Base-by-base conservation (phyloP, 495 filamentous ascomycete genomes). In the Penicillium paxilli region DNA sequence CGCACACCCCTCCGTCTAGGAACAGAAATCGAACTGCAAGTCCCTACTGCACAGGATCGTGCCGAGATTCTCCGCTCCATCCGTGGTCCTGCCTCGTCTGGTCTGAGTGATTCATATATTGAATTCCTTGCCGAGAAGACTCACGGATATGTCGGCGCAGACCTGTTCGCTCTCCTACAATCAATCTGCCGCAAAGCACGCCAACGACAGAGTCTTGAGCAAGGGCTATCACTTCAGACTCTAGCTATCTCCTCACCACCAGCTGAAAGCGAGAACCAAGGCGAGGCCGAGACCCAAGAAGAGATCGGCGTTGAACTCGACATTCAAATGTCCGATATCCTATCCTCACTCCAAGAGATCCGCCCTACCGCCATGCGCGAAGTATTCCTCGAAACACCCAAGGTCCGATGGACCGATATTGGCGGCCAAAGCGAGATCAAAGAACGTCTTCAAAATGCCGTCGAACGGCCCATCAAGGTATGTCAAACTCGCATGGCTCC, bases 291-390 rank as follows among this genome's bases (percentile, higher is more conserved):
- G 32, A 40, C 21, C 23, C 6, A 40, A 28, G 28, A 26, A 26
- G 14, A 32, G 3, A n/a, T 19, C 23, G 52, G 47, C n/a, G 40
- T 62, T n/a, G 47, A 59, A 4, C 42, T 77, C n/a, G 55, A 49
- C 8, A 68, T 78, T 25, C 63, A 59, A 30, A 73, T 80, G 42
- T 50, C 65, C 19, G 85, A 89, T 59, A 73, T 87, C 46, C 62
- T 82, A 30, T 55, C 64, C 5, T 83, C 86, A 1, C 66, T 88
- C 30, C 75, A 77, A 28, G 67, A 78, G 25, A 78, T 87, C 24
- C 82, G 86, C 8, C 93, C 94, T 12, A 92, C 87, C 10, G 90
- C 91, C 2, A 95, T 98, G 87, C 83, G 87, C 59, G 94, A 96
- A 66, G 84, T 96, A 26, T 89, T 95, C 65, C 71, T 96, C 45